Evolutionary conservation across 2,329 filamentous ascomycete species (phyloP).

Genomic region (Cordyceps militaris): DNA sequence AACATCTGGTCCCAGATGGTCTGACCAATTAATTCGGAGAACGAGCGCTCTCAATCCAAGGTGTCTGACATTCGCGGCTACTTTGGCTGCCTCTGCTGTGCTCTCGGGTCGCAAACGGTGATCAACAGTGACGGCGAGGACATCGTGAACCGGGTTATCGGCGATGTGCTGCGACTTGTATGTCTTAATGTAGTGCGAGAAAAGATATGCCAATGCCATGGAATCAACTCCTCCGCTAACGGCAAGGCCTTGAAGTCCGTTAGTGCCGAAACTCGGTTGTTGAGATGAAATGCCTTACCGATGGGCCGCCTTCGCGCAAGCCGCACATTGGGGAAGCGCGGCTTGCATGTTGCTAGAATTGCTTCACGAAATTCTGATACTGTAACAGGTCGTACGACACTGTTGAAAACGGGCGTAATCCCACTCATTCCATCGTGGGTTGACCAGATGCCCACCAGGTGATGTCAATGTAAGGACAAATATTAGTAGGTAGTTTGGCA

Average conservation of each 20-base stretch:
- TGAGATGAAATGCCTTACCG: conserved; percentile 27
- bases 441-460: background rate
- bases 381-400: conserved; percentile 31
- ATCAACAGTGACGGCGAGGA: conserved; percentile 47
- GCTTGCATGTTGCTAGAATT: conserved; percentile 41
- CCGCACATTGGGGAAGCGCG: conserved; percentile 40
- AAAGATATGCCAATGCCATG: conserved; percentile 86
- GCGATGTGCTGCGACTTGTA: conserved; percentile 32
- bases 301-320: conserved; percentile 31
- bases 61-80: conserved; percentile 32
- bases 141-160: conserved; percentile 36
- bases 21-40: conserved; percentile 40
- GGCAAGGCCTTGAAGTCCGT: conserved; percentile 53
- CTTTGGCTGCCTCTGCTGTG: conserved; percentile 41
- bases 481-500: too few relatives aligned
- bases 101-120: conserved; percentile 51
- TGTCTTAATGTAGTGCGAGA: conserved; percentile 38
- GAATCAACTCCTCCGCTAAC: conserved; percentile 93
- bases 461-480: background rate
- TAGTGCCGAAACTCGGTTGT: background rate
- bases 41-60: conserved; percentile 27
- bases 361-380: conserved; percentile 38
- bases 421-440: conserved; percentile 27
- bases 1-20: conserved; percentile 22
- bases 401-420: conserved; percentile 28